A percentile compares a stretch with the other conserved stretches of the same genome.
phyloP scores from a whole-genome alignment of 2,329 filamentous ascomycete species.

The Fusarium dimerum region DNA sequence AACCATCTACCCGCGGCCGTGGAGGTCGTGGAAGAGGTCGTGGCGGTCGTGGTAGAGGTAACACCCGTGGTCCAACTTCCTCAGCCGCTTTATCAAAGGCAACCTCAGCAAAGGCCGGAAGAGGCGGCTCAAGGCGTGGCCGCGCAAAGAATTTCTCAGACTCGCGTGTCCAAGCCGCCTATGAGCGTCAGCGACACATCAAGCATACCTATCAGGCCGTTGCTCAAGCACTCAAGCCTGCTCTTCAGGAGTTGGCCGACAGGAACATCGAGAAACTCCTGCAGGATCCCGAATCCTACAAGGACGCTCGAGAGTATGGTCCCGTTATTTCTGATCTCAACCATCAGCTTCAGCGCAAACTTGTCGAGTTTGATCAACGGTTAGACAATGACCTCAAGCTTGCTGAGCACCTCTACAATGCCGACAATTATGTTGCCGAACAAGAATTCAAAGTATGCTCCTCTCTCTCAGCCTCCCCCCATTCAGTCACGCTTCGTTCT shows the following conservation, averaged over 20 bases:
- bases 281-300: slow-evolving; percentile 53
- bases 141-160: slow-evolving; percentile 59
- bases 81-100: slow-evolving; percentile 36
- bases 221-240: slow-evolving; percentile 62
- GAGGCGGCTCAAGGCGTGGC: slow-evolving; percentile 45
- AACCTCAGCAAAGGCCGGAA: slow-evolving; percentile 38
- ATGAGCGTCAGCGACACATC: slow-evolving; percentile 66
- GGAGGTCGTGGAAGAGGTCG: slow-evolving; percentile 34
- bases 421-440: slow-evolving; percentile 36
- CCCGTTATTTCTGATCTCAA: slow-evolving; percentile 52
- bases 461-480: slow-evolving; percentile 7
- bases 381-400: slow-evolving; percentile 37
- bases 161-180: slow-evolving; percentile 56
- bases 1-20: slow-evolving; percentile 39
- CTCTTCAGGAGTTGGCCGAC: slow-evolving; percentile 65
- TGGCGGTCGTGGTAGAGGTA: slow-evolving; percentile 30
- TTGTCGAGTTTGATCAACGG: slow-evolving; percentile 34
- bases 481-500: background rate
- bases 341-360: slow-evolving; percentile 32
- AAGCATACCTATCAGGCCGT: slow-evolving; percentile 66
- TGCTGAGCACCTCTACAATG: slow-evolving; percentile 40
- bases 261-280: slow-evolving; percentile 59
- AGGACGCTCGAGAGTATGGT: slow-evolving; percentile 54
- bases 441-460: slow-evolving; percentile 41
- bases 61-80: slow-evolving; percentile 28